phyloP scores from a whole-genome alignment of 1,284 basidiomycete species.

The Exobasidium rhododendri region DNA sequence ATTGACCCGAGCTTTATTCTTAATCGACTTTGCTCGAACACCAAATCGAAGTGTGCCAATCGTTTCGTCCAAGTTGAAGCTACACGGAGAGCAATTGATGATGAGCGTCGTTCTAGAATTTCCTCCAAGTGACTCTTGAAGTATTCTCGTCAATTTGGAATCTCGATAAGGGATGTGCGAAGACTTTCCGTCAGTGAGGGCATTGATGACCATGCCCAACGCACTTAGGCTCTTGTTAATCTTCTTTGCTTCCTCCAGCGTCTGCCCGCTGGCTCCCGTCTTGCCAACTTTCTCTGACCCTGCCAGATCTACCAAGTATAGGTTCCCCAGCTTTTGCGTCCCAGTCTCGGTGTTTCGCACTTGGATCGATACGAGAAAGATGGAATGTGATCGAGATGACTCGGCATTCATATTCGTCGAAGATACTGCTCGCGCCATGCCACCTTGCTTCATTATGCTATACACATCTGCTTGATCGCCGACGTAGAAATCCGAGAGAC shows the following conservation, averaged over 20 bases:
- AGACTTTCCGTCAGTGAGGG: slow-evolving; percentile 85
- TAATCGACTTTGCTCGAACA: slow-evolving; percentile 92
- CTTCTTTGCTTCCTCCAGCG: slow-evolving; percentile 98
- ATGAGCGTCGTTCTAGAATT: slow-evolving; percentile 98
- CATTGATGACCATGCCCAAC: slow-evolving; percentile 99
- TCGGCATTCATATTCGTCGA: slow-evolving; percentile 99
- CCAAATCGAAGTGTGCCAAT: slow-evolving; percentile 96
- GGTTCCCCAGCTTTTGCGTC: slow-evolving; percentile 89
- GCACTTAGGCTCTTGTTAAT: slow-evolving; percentile 99
- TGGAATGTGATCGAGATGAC: slow-evolving; percentile 96
- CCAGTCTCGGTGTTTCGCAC: slow-evolving; percentile 95
- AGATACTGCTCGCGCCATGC: slow-evolving; percentile 82
- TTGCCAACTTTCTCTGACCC: slow-evolving; percentile 99
- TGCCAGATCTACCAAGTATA: slow-evolving; percentile 96
- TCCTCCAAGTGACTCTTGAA: slow-evolving; percentile 99
- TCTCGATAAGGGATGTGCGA: slow-evolving; percentile 98
- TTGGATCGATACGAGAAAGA: slow-evolving; percentile 95
- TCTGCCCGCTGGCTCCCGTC: slow-evolving; percentile 97
- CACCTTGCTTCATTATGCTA: slow-evolving; percentile 97
- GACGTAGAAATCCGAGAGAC: slow-evolving; percentile 95
- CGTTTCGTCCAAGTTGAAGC: slow-evolving; percentile 95
- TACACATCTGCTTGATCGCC: slow-evolving; percentile 76
- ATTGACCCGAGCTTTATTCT: slow-evolving; percentile 98
- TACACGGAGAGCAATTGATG: slow-evolving; percentile 96
- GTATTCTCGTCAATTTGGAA: slow-evolving; percentile 96